These are phyloP conservation scores for Syzygium aqueum DNA, from an alignment of 345 rosid genomes.

Conservation along the genomic window DNA sequence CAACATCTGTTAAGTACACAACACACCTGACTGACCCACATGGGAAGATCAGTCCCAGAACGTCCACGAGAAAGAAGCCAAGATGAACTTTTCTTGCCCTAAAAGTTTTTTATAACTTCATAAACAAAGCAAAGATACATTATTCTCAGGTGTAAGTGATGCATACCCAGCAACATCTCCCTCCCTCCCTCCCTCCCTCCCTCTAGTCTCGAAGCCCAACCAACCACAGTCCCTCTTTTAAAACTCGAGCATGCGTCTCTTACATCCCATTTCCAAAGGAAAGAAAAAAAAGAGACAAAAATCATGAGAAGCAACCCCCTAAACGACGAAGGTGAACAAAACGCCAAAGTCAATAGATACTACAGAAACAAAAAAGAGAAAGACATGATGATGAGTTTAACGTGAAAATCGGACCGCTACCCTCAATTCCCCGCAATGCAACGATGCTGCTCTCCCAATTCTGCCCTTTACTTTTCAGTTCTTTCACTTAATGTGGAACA, in stretches of 20 bases:
- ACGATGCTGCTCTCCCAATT: constrained; percentile 56
- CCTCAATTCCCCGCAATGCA: constrained; percentile 95
- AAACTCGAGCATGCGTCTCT: background rate
- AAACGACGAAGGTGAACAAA: background rate
- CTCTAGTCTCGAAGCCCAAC: background rate
- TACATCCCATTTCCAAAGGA: constrained; percentile 31
- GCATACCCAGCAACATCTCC: constrained; percentile 53
- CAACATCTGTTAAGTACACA: background rate
- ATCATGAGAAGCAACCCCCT: background rate
- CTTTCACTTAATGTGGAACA: background rate
- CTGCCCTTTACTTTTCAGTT: constrained; percentile 13
- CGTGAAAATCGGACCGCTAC: constrained; percentile 69
- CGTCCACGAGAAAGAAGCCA: background rate
- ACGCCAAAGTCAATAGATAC: background rate
- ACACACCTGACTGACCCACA: background rate
- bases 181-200: background rate
- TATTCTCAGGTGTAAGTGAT: constrained; percentile 52
- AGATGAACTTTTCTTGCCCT: background rate
- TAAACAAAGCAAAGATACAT: constrained; percentile 16
- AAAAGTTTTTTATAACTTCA: constrained; percentile 1
- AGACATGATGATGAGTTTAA: background rate
- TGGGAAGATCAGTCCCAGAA: background rate
- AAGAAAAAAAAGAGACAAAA: background rate
- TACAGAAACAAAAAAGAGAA: constrained; percentile 11
- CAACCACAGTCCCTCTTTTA: background rate